Conservation (phyloP, 768 basidiomycete genomes). For the Coprinopsis marcescibilis region DNA sequence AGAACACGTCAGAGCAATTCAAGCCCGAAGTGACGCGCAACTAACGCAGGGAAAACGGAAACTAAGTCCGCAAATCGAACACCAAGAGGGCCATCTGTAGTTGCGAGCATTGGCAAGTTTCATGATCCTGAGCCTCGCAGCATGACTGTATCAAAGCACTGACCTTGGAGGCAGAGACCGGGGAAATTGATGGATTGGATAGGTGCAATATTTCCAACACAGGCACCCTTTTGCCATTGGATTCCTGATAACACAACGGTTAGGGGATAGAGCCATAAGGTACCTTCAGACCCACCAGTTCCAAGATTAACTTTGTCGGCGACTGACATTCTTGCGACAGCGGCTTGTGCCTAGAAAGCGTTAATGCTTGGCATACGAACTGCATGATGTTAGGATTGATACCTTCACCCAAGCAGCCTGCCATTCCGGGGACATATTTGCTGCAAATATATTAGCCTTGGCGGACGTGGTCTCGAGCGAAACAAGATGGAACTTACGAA, state of each 20-base stretch:
- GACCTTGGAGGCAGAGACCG: constrained; percentile 46
- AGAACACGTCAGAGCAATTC: background rate
- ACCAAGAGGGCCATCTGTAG: constrained; percentile 41
- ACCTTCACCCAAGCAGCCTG: constrained; percentile 49
- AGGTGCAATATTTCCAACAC: constrained; percentile 46
- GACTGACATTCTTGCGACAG: constrained; percentile 44
- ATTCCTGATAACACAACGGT: constrained; percentile 22
- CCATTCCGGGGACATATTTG: constrained; percentile 47
- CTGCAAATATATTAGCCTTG: constrained; percentile 15
- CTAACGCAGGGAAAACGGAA: constrained; percentile 45
- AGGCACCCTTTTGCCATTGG: constrained; percentile 40
- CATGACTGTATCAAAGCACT: background rate
- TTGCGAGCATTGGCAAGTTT: background rate
- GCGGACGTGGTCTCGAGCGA: constrained; percentile 13
- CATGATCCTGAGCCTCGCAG: background rate
- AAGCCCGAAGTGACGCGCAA: background rate
- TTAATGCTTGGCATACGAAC: background rate
- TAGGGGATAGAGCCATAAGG: background rate
- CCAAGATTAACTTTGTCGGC: constrained; percentile 54
- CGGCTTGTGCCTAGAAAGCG: constrained; percentile 35
- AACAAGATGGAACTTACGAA: constrained; percentile 17
- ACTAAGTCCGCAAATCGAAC: constrained; percentile 41
- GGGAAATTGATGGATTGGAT: constrained; percentile 43
- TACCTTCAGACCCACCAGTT: too few species aligned
- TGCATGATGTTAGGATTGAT: background rate